Percentiles rank a stretch among this genome's conserved stretches.
Evolutionary conservation across 495 filamentous ascomycete genomes (phyloP).

Genomic region (Xylaria scruposa): DNA sequence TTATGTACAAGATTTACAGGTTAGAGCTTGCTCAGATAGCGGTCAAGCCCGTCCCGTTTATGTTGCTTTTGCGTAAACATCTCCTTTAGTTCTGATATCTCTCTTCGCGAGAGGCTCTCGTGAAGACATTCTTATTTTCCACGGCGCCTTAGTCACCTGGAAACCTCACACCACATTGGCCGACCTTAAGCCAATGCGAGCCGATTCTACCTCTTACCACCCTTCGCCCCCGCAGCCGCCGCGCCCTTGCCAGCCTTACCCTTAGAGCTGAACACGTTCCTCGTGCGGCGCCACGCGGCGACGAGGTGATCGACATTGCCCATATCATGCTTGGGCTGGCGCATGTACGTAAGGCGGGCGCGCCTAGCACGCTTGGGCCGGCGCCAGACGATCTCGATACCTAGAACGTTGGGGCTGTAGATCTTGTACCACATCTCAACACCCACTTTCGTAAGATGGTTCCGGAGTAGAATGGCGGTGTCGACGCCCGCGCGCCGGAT

Average conservation of each 20-base stretch:
- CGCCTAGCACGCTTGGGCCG: slow-evolving; percentile 82
- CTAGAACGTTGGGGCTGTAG: slow-evolving; percentile 84
- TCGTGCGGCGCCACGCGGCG: slow-evolving; percentile 46
- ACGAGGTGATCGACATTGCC: slow-evolving; percentile 54
- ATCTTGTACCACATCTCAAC: slow-evolving; percentile 99
- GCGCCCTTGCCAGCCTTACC: slow-evolving; percentile 20
- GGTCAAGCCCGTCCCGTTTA: neutral
- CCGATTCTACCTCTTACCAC: slow-evolving; percentile 27
- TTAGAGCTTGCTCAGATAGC: neutral
- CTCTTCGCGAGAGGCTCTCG: neutral
- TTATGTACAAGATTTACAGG: slow-evolving; percentile 30
- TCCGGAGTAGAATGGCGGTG: slow-evolving; percentile 82
- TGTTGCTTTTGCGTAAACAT: neutral
- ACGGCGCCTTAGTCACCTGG: neutral
- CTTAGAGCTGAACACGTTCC: slow-evolving; percentile 40
- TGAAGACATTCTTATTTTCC: neutral
- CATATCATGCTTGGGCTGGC: slow-evolving; percentile 66
- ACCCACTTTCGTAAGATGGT: slow-evolving; percentile 78
- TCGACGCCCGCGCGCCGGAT: slow-evolving; percentile 87
- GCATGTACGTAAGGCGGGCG: slow-evolving; percentile 90
- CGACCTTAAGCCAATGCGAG: neutral
- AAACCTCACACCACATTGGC: neutral
- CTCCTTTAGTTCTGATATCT: neutral
- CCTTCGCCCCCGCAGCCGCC: slow-evolving; percentile 7
- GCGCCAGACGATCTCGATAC: slow-evolving; percentile 93